Base-by-base conservation (phyloP, 768 basidiomycete species). In the Coprinopsis strossmayeri region DNA sequence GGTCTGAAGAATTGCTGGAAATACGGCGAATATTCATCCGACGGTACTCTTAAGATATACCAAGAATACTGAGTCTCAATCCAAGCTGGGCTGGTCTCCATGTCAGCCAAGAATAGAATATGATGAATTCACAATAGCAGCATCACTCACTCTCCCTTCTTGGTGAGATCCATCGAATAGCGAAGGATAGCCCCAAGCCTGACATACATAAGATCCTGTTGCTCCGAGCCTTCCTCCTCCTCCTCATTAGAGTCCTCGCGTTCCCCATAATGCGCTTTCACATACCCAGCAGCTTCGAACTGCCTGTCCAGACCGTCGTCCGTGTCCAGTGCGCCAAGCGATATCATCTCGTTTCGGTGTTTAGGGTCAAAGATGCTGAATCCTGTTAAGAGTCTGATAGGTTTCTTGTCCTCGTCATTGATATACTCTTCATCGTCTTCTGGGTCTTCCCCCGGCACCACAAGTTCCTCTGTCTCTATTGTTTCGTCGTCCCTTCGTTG, bases 11-110 rank as follows among this genome's bases (percentile, higher is more conserved):
- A 87, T 2, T 72, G 57, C 20, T 62, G 57, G 44, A 74, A 81
- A 15, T 60, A 65, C 2, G 58, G 58, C 17, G 53, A 41, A 48
- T 88, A 89, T 18, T 49, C 55, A 17, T 58, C 55, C 1, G 76
- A 69, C 0, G 86, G 79, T 5, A 45, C 55, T 15, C 66, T 61
- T 23, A 89, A 63, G 27, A 78, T 73, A 59, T 87, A 88, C 71
- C 78, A 80, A 0, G 83, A 82, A 46, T 69, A 73, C 15, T 68
- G 53, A 0, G 87, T 87, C 54, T 87, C 79, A 20, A 91, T 69
- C 50, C 71, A 86, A 9, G 87, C 62, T 1, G 82, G 77, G 15
- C 87, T 88, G 53, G 18, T 40, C 9, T 32, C 46, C 48, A 5
- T 13, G 23, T 46, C 25, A 42, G 12, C 28, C n/a, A n/a, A n/a